phyloP scores from a whole-genome alignment of 441 rosid genomes.

The Raphanus hybrid region DNA sequence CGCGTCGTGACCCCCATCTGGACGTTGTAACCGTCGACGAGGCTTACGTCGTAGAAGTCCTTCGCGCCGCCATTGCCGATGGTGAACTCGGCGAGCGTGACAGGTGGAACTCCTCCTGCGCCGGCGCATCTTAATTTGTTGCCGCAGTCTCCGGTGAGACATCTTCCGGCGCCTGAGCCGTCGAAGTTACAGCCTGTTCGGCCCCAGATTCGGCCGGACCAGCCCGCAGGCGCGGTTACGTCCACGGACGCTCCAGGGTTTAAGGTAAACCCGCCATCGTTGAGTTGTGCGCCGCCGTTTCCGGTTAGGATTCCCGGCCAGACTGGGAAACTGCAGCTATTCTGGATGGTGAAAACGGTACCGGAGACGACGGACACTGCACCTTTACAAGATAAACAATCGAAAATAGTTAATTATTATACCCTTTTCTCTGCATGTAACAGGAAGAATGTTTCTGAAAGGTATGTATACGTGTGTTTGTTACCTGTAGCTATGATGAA shows the following conservation, averaged over 20 bases:
- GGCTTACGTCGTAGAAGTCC: constrained; percentile 50
- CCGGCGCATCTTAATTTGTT: constrained; percentile 43
- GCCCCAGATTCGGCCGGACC: constrained; percentile 50
- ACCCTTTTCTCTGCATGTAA: background rate
- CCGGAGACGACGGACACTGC: constrained; percentile 28
- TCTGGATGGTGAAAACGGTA: constrained; percentile 34
- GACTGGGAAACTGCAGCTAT: constrained; percentile 39
- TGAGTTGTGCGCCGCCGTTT: constrained; percentile 26
- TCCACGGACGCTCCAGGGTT: constrained; percentile 20
- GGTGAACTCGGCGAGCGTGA: constrained; percentile 46
- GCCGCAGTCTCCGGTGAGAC: constrained; percentile 50
- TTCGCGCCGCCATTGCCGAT: constrained; percentile 13
- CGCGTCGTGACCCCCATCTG: constrained; percentile 31
- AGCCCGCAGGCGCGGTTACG: constrained; percentile 27
- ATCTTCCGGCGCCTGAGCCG: constrained; percentile 38
- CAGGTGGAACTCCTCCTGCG: constrained; percentile 47
- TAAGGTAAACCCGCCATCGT: constrained; percentile 38
- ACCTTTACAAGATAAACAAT: constrained; percentile 20
- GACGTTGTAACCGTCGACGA: constrained; percentile 52
- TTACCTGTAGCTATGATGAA: constrained; percentile 35
- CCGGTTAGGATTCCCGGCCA: constrained; percentile 48
- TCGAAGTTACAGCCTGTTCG: constrained; percentile 45
- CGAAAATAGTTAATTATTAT: background rate
- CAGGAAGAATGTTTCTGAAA: background rate
- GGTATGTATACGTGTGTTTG: background rate